Percentiles rank a stretch among this genome's conserved stretches.
Conservation (phyloP, 148 eudicot species). For the Arctostaphylos glauca region DNA sequence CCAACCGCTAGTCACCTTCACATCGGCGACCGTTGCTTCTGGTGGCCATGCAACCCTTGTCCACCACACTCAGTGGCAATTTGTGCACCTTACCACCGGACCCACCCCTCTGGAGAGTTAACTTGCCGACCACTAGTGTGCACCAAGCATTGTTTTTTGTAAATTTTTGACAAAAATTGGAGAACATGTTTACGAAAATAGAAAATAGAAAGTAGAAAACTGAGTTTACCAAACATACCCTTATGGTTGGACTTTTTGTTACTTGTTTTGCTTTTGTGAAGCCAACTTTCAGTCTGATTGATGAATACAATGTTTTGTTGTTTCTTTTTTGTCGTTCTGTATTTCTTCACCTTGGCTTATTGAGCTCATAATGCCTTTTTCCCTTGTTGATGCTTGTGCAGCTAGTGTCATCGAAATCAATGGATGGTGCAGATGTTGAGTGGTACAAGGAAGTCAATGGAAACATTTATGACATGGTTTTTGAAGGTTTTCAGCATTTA, state of each 20-base stretch:
- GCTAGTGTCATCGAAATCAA: slow-evolving; percentile 72
- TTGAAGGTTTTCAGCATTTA: slow-evolving; percentile 96
- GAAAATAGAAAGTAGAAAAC: background rate
- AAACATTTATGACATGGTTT: slow-evolving; percentile 88
- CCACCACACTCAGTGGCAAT: background rate
- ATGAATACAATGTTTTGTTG: background rate
- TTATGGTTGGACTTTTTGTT: background rate
- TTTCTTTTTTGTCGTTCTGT: background rate
- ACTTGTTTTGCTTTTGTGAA: background rate
- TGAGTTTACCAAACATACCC: background rate
- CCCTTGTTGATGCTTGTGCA: slow-evolving; percentile 42
- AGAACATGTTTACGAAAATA: background rate
- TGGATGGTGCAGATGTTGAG: slow-evolving; percentile 86
- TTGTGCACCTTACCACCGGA: too few relatives aligned
- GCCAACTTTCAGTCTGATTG: too few relatives aligned
- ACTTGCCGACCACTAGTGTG: background rate
- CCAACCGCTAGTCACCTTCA: background rate
- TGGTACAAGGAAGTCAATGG: slow-evolving; percentile 99
- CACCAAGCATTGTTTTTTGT: background rate
- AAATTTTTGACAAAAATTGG: background rate
- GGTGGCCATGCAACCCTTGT: background rate
- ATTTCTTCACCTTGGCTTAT: background rate
- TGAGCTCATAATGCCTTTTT: background rate
- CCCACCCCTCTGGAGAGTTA: too few relatives aligned
- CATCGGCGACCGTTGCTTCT: background rate